Percentiles rank a stretch among this genome's conserved stretches.
Conservation (phyloP, 148 eudicot genomes). For the Rhododendron simsii region DNA sequence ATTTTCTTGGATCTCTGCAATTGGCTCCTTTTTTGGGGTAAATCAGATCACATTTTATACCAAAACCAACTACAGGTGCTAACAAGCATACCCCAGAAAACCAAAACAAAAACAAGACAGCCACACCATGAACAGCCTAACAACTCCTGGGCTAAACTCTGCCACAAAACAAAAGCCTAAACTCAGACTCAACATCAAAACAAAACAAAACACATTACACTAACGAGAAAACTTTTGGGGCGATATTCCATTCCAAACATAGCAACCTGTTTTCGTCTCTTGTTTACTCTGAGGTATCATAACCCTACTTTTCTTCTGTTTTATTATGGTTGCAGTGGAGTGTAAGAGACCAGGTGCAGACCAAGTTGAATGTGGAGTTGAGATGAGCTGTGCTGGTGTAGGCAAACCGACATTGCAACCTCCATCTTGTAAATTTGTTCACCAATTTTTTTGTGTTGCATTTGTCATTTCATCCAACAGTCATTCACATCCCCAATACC, state of each 20-base stretch:
- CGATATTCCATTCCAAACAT: neutral
- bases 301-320: neutral
- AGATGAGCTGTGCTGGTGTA: slow-evolving; percentile 38
- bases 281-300: neutral
- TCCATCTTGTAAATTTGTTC: slow-evolving; percentile 9
- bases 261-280: neutral
- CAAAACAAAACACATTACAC: neutral
- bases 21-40: neutral
- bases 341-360: slow-evolving; percentile 71
- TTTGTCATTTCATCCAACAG: neutral
- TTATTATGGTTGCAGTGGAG: slow-evolving; percentile 57
- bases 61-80: neutral
- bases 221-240: neutral
- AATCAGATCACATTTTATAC: neutral
- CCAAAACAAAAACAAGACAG: neutral
- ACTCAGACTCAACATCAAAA: neutral
- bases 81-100: neutral
- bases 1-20: neutral
- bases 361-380: slow-evolving; percentile 72
- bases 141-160: neutral
- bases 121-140: neutral
- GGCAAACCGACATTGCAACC: neutral
- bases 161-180: neutral
- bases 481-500: neutral
- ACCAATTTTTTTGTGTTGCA: neutral